phyloP scores from a whole-genome alignment of 2,329 filamentous ascomycete genomes.

The Parascedosporium putredinis region DNA sequence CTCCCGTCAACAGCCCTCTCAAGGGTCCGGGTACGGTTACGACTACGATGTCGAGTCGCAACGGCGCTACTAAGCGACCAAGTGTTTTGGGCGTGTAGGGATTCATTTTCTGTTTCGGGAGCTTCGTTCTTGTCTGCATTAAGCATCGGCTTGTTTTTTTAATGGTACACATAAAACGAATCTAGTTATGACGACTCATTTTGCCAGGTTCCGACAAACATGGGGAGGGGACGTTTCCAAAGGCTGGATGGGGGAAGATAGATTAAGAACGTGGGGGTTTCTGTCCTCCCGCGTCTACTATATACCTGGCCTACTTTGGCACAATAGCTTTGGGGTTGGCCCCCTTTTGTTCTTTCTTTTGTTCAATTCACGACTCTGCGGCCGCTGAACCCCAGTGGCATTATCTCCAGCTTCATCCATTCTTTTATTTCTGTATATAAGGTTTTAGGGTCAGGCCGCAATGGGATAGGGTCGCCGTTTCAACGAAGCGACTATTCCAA shows the following conservation, averaged over 20 bases:
- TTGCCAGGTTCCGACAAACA: no score
- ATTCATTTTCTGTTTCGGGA: not conserved
- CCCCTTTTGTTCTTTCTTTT: not conserved
- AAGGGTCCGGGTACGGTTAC: slow-evolving; percentile 18
- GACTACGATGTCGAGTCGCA: slow-evolving; percentile 28
- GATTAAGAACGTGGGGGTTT: no score
- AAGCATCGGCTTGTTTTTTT: not conserved
- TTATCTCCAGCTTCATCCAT: not conserved
- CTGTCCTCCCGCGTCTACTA: no score
- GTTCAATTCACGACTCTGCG: no score
- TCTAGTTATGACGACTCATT: slow-evolving; percentile 2
- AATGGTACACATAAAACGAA: not conserved
- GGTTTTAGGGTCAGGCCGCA: not conserved
- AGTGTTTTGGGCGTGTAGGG: not conserved
- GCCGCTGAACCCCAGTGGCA: no score
- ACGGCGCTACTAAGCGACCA: slow-evolving; percentile 19
- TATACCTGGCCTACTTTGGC: no score
- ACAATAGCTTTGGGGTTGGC: no score
- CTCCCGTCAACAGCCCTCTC: slow-evolving; percentile 11
- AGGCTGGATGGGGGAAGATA: not conserved
- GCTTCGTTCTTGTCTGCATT: not conserved
- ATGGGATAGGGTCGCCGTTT: not conserved
- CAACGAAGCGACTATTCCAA: not conserved
- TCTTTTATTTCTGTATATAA: slow-evolving; percentile 1
- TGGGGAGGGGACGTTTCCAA: no score